phyloP scores from a whole-genome alignment of 139 green algal genomes.

The Dunaliella sp. region DNA sequence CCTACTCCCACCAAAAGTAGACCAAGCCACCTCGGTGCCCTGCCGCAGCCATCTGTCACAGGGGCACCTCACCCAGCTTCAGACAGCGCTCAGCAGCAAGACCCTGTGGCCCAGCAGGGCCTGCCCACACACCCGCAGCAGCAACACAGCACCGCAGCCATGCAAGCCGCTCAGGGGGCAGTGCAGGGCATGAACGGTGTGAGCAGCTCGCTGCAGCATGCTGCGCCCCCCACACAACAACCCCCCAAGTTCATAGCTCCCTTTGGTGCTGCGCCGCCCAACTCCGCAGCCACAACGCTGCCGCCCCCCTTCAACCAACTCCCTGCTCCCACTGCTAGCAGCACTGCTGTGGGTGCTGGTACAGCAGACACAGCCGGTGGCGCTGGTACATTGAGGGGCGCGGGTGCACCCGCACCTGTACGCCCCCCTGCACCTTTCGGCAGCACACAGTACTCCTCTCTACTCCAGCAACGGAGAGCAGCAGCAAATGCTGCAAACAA shows the following conservation, averaged over 20 bases:
- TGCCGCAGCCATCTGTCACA: no score
- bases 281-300: neutral
- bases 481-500: no score
- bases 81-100: no score
- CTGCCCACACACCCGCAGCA: neutral
- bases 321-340: no score
- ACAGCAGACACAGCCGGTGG: no score
- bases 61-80: no score
- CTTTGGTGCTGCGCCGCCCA: neutral
- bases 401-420: no score
- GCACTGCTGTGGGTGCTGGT: no score
- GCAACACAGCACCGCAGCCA: neutral
- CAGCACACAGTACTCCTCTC: neutral
- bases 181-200: neutral
- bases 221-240: neutral
- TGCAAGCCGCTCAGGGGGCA: no score
- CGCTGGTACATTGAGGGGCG: no score
- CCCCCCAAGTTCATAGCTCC: neutral
- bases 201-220: neutral
- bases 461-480: neutral
- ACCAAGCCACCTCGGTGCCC: neutral
- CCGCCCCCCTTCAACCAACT: neutral
- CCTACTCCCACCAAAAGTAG: neutral
- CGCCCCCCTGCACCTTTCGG: neutral
- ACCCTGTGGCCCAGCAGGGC: neutral